phyloP scores from a whole-genome alignment of 2,329 filamentous ascomycete genomes.

The Alternaria ethzedia region DNA sequence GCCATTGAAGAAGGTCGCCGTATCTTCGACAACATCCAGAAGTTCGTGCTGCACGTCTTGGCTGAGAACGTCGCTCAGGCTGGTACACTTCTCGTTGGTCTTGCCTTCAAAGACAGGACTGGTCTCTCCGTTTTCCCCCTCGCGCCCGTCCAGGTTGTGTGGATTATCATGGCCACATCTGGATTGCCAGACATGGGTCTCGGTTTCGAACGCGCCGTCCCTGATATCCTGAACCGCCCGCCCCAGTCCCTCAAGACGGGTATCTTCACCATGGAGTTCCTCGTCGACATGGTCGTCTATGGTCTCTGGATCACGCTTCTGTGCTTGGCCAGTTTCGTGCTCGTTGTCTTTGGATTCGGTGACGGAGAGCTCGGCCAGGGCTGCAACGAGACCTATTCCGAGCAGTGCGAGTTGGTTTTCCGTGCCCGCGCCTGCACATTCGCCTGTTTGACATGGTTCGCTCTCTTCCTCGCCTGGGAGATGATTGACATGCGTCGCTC shows the following conservation, averaged over 20 bases:
- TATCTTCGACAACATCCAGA: slow-evolving; percentile 90
- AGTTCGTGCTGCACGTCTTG: slow-evolving; percentile 78
- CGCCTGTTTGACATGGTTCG: slow-evolving; percentile 76
- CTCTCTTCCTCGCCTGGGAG: slow-evolving; percentile 79
- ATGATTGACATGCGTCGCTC: slow-evolving; percentile 74
- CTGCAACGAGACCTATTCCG: slow-evolving; percentile 45
- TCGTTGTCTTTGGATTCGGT: slow-evolving; percentile 46
- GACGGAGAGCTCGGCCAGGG: slow-evolving; percentile 41
- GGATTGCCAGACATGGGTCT: slow-evolving; percentile 80
- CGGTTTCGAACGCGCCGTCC: slow-evolving; percentile 76
- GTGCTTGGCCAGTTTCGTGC: slow-evolving; percentile 44
- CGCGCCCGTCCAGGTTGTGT: slow-evolving; percentile 84
- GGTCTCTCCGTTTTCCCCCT: slow-evolving; percentile 84
- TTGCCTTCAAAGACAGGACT: slow-evolving; percentile 76
- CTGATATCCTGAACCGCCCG: slow-evolving; percentile 79
- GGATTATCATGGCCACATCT: slow-evolving; percentile 94
- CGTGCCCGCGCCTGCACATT: slow-evolving; percentile 74
- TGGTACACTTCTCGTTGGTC: slow-evolving; percentile 78
- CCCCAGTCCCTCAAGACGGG: slow-evolving; percentile 63
- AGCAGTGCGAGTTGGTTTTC: slow-evolving; percentile 44
- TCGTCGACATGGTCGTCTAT: slow-evolving; percentile 49
- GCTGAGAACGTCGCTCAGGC: slow-evolving; percentile 86
- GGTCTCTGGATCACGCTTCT: slow-evolving; percentile 43
- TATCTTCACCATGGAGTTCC: slow-evolving; percentile 48
- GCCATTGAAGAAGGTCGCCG: slow-evolving; percentile 83